Percentiles rank a stretch among this genome's conserved stretches.
phyloP scores from a whole-genome alignment of 2,329 filamentous ascomycete genomes.

The Chrysosporium keratinophilum region DNA sequence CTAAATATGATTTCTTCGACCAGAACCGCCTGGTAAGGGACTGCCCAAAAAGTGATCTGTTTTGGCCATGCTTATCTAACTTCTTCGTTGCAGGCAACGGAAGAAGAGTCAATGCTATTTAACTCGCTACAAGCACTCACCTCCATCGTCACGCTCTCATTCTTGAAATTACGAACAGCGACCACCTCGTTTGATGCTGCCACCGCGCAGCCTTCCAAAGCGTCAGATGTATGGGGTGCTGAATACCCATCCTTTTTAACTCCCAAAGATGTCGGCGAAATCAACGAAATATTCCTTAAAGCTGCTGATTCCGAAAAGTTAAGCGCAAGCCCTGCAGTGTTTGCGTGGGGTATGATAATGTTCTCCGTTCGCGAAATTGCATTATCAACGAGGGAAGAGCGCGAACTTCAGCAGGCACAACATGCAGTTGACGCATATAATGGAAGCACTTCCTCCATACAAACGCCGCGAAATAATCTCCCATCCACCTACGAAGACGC shows the following conservation, averaged over 20 bases:
- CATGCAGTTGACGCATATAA: constrained; percentile 34
- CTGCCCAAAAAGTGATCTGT: constrained; percentile 12
- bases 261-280: constrained; percentile 56
- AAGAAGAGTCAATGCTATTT: constrained; percentile 30
- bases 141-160: constrained; percentile 58
- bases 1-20: constrained; percentile 59
- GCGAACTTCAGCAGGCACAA: constrained; percentile 35
- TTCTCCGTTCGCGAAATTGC: constrained; percentile 57
- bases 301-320: constrained; percentile 48
- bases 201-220: constrained; percentile 18
- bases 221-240: constrained; percentile 19
- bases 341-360: constrained; percentile 71
- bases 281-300: constrained; percentile 60
- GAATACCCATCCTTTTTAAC: constrained; percentile 56
- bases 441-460: constrained; percentile 27
- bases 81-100: constrained; percentile 26
- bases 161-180: constrained; percentile 58
- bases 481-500: constrained; percentile 40
- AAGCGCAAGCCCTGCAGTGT: constrained; percentile 61
- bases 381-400: constrained; percentile 49
- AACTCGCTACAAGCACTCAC: constrained; percentile 59
- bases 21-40: constrained; percentile 46
- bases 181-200: constrained; percentile 41
- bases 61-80: constrained; percentile 17
- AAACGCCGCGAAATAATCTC: constrained; percentile 25